phyloP scores from a whole-genome alignment of 257 asterid genomes.

The Solanum stenotomum region DNA sequence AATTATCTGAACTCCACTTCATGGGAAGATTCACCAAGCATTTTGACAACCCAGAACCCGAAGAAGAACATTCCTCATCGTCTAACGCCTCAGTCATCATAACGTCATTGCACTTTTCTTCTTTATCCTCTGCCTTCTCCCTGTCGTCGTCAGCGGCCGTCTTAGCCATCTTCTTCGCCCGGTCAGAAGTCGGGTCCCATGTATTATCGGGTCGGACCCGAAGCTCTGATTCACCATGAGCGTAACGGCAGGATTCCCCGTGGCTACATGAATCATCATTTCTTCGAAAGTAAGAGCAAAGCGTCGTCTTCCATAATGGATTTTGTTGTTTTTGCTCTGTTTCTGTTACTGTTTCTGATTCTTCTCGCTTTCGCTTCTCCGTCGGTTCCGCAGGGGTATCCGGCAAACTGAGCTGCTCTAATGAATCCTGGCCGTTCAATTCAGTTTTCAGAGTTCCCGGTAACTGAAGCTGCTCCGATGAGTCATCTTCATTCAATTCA shows the following conservation, averaged over 20 bases:
- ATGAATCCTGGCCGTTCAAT: constrained; percentile 24
- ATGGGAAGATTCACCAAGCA: constrained; percentile 80
- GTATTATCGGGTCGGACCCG: constrained; percentile 61
- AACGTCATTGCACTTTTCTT: constrained; percentile 19
- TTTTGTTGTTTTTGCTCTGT: constrained; percentile 19
- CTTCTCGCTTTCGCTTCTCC: constrained; percentile 65
- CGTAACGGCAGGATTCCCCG: constrained; percentile 67
- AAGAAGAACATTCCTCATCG: constrained; percentile 26
- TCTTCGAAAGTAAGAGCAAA: constrained; percentile 81
- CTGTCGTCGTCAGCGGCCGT: not conserved
- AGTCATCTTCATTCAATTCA: not conserved
- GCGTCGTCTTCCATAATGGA: constrained; percentile 77
- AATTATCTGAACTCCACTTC: constrained; percentile 75
- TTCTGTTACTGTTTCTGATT: constrained; percentile 7
- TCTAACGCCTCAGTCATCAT: constrained; percentile 88
- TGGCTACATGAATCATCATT: constrained; percentile 55
- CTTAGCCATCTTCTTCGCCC: constrained; percentile 63
- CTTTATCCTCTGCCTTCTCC: constrained; percentile 5
- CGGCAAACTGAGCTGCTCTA: constrained; percentile 11
- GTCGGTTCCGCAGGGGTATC: constrained; percentile 38
- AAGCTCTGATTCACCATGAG: constrained; percentile 68
- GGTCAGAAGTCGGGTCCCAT: constrained; percentile 97
- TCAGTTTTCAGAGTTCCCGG: constrained; percentile 47
- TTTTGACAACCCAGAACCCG: constrained; percentile 39
- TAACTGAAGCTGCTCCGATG: not conserved